phyloP scores from a whole-genome alignment of 257 asterid genomes.

The Solanum arcanum region DNA sequence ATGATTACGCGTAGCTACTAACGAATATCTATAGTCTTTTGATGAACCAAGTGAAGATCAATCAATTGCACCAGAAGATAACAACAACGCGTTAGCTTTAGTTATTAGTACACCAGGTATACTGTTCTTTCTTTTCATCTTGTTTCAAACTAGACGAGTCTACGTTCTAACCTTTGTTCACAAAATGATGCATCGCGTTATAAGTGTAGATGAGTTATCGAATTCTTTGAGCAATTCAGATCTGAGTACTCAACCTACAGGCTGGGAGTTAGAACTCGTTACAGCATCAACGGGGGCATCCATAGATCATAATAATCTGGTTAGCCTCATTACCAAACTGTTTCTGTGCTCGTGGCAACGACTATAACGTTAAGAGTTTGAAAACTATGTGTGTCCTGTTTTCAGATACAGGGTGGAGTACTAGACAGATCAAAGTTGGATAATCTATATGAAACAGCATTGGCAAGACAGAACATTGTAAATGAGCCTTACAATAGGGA shows the following conservation, averaged over 20 bases:
- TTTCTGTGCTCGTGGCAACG: neutral
- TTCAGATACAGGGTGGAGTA: constrained; percentile 32
- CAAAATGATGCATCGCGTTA: neutral
- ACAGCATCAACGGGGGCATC: constrained; percentile 10
- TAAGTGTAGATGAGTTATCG: constrained; percentile 12
- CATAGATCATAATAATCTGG: constrained; percentile 19
- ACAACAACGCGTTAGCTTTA: constrained; percentile 4
- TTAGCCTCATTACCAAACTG: neutral
- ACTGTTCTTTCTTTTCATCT: neutral
- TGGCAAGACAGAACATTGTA: constrained; percentile 10
- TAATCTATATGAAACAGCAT: constrained; percentile 45
- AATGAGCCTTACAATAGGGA: constrained; percentile 11
- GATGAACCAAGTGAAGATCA: constrained; percentile 39
- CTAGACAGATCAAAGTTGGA: constrained; percentile 52
- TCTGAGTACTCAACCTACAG: constrained; percentile 18
- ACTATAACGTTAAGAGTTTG: neutral
- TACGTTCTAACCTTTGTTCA: too few relatives aligned
- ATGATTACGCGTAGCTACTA: neutral
- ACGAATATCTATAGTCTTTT: constrained; percentile 32
- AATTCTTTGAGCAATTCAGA: constrained; percentile 11
- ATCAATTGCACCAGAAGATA: constrained; percentile 17
- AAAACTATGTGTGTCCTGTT: neutral
- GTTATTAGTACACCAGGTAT: constrained; percentile 26
- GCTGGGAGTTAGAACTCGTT: constrained; percentile 67
- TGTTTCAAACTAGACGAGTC: neutral